Evolutionary conservation across 2,329 filamentous ascomycete genomes (phyloP), one percentile per base, ranked within the genome.

Genomic region (Sarocladium oryzae): DNA sequence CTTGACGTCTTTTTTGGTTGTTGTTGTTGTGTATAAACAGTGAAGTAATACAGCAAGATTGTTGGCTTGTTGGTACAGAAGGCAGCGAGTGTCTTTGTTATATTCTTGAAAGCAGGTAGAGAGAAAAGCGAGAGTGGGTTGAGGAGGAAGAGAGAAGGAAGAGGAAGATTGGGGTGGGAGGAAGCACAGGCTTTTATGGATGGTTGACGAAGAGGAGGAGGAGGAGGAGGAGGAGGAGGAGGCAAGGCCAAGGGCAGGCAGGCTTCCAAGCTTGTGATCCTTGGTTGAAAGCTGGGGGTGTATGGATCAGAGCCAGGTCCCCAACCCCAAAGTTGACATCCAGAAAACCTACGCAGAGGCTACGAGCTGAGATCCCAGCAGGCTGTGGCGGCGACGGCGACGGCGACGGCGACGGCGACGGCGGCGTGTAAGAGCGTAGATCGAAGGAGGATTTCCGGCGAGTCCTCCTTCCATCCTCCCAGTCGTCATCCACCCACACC

Each of bases 1-100:
- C 26, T 66, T 70, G 64, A 60, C 49, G 50, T 38, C 24, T 24
- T 16, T 24, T 20, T 50, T 43, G 46, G 32, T 28, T 30, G 51
- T 56, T 56, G 52, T 38, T 24, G 53, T 40, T 33, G 54, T 53
- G 40, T 56, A 53, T 28, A 51, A 43, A 32, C 30, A 37, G 36
- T 11, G 18, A 36, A 33, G 37, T 52, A 40, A 35, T 54, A 45
- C 45, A 54, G 36, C 40, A 15, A 35, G 23, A 13, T 50, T 49
- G 16, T 9, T 11, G 9, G 37, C n/a, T 16, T 43, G 21, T 26
- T 49, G 46, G 18, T 49, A 49, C 46, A 49, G 43, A 41, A 38
- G n/a, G n/a, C 48, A 55, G 52, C 53, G 53, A 55, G 49, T 51
- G 53, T 40, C 36, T 40, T 24, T 28, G 43, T 28, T 50, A 9